These are phyloP conservation scores for Carpinus fangiana DNA, from an alignment of 306 rosid genomes.

Conservation along the genomic window DNA sequence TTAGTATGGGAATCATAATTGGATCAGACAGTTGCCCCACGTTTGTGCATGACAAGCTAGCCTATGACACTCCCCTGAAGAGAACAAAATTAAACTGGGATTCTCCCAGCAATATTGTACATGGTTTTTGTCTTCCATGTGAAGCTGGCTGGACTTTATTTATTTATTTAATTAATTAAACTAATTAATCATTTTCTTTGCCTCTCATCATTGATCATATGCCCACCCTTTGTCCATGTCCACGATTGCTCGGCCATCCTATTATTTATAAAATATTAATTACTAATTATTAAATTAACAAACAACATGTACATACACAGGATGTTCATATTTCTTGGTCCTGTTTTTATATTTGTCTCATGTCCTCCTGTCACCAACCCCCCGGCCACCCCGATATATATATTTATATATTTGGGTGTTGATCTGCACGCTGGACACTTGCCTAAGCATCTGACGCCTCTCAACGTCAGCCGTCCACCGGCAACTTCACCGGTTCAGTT, in stretches of 20 bases:
- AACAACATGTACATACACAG: neutral
- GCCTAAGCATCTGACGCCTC: constrained; percentile 31
- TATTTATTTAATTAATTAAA: neutral
- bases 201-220: constrained; percentile 31
- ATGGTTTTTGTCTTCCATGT: constrained; percentile 61
- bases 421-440: constrained; percentile 48
- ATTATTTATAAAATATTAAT: too few relatives aligned
- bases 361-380: constrained; percentile 20
- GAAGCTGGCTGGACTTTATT: constrained; percentile 47
- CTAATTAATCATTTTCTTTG: neutral
- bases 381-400: neutral
- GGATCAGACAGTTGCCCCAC: constrained; percentile 64
- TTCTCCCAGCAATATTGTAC: constrained; percentile 53
- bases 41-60: constrained; percentile 53
- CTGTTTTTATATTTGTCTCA: constrained; percentile 9
- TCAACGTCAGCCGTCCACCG: constrained; percentile 27
- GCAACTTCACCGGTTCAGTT: neutral
- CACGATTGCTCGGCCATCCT: constrained; percentile 30
- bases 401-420: neutral
- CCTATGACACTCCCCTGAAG: constrained; percentile 37
- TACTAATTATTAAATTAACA: constrained; percentile 12
- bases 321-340: too few relatives aligned
- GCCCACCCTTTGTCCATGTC: constrained; percentile 53
- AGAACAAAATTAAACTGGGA: constrained; percentile 74
- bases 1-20: constrained; percentile 21